A percentile compares a stretch with the other conserved stretches of the same genome.
These are phyloP conservation scores for Pisolithus albus DNA, from an alignment of 768 basidiomycete species.

Conservation along the genomic window DNA sequence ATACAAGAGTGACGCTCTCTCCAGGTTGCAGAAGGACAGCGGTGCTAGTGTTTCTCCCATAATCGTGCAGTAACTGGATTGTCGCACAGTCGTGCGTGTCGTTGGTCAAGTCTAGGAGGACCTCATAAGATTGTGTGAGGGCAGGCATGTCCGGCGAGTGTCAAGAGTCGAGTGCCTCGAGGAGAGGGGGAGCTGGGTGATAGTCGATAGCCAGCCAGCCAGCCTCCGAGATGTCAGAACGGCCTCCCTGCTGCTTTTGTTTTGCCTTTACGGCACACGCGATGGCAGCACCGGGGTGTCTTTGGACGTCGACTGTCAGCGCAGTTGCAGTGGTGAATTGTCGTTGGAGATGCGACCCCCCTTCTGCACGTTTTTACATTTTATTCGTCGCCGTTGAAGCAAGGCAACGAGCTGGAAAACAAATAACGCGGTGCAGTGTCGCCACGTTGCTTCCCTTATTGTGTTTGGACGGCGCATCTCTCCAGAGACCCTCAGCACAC, in stretches of 20 bases:
- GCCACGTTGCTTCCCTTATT: constrained; percentile 14
- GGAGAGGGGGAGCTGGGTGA: constrained; percentile 3
- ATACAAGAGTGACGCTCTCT: constrained; percentile 58
- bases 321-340: constrained; percentile 10
- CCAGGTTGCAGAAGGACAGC: constrained; percentile 54
- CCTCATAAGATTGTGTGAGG: constrained; percentile 52
- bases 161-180: constrained; percentile 20
- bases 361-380: constrained; percentile 3
- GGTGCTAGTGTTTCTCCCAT: constrained; percentile 48
- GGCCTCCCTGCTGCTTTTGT: constrained; percentile 28
- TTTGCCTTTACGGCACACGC: constrained; percentile 26
- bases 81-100: constrained; percentile 60
- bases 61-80: constrained; percentile 58
- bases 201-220: background rate
- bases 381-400: constrained; percentile 6
- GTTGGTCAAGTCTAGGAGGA: constrained; percentile 63
- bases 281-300: constrained; percentile 18
- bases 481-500: constrained; percentile 17
- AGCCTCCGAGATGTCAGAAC: constrained; percentile 5
- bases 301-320: constrained; percentile 11
- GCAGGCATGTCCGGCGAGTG: constrained; percentile 45
- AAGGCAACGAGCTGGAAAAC: constrained; percentile 9
- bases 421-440: constrained; percentile 8
- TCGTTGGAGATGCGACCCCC: constrained; percentile 1
- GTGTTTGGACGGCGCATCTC: constrained; percentile 5